Evolutionary conservation across 2,329 filamentous ascomycete genomes (phyloP).

Genomic region (Pestalotiopsis sp.): DNA sequence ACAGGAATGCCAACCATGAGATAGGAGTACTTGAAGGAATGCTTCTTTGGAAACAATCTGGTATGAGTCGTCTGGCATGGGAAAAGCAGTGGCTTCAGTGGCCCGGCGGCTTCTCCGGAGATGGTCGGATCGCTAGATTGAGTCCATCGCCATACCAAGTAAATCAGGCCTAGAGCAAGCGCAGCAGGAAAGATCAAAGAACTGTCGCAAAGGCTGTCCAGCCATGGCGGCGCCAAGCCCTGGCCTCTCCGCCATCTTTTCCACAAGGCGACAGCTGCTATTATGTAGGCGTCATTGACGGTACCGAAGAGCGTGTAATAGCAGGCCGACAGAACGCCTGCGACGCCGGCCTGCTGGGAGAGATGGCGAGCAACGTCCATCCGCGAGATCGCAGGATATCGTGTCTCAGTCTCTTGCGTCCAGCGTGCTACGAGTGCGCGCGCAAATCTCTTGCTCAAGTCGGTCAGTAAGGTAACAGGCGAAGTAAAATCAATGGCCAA

Average conservation of each 20-base stretch:
- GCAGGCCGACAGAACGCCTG: slow-evolving; percentile 16
- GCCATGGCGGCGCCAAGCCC: slow-evolving; percentile 8
- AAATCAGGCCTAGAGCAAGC: neutral
- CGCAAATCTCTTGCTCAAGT: neutral
- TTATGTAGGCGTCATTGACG: slow-evolving; percentile 17
- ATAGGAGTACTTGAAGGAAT: slow-evolving; percentile 71
- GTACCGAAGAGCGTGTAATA: slow-evolving; percentile 20
- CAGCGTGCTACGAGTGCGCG: neutral
- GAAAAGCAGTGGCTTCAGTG: slow-evolving; percentile 54
- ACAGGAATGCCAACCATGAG: slow-evolving; percentile 69
- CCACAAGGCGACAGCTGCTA: slow-evolving; percentile 17
- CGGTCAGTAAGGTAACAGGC: neutral
- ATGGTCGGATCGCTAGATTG: slow-evolving; percentile 13
- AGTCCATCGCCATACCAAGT: neutral
- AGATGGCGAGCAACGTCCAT: slow-evolving; percentile 15
- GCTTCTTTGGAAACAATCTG: slow-evolving; percentile 65
- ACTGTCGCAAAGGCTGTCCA: neutral
- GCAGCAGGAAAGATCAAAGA: neutral
- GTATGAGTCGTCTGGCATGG: slow-evolving; percentile 66
- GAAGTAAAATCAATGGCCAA: neutral
- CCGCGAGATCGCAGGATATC: neutral
- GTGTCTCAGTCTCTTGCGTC: neutral
- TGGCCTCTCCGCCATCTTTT: slow-evolving; percentile 4
- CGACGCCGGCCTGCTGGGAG: slow-evolving; percentile 11
- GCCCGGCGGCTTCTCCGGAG: slow-evolving; percentile 18